A percentile compares a stretch with the other conserved stretches of the same genome.
Conservation (phyloP, 768 basidiomycete species). For the Auricularia sp. region DNA sequence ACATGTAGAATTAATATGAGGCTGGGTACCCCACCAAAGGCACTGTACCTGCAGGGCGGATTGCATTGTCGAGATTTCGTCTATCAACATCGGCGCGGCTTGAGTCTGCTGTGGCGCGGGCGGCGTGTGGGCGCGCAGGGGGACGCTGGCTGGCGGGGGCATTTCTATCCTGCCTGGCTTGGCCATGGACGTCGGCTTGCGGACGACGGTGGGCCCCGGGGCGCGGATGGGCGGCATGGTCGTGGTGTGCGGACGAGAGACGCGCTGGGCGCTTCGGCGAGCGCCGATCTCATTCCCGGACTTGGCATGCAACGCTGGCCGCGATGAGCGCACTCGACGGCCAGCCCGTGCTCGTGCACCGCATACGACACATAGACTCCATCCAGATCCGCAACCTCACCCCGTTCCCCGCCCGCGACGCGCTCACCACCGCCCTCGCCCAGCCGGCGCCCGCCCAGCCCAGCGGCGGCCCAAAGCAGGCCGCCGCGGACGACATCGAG, state of each 20-base stretch:
- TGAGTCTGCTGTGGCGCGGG: constrained; percentile 31
- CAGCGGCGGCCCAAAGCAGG: constrained; percentile 42
- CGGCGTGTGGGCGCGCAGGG: no score
- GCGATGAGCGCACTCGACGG: background rate
- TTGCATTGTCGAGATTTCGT: constrained; percentile 53
- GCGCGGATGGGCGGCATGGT: no score
- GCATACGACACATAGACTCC: constrained; percentile 61
- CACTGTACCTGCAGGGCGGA: constrained; percentile 46
- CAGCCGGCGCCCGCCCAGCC: constrained; percentile 31
- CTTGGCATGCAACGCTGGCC: background rate
- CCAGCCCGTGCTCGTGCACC: constrained; percentile 33
- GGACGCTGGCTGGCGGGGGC: constrained; percentile 34
- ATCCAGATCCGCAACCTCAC: constrained; percentile 74
- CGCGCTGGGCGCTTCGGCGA: background rate
- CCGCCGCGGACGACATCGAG: constrained; percentile 61
- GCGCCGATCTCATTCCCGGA: constrained; percentile 3
- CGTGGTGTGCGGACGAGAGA: constrained; percentile 10
- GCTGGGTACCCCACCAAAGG: background rate
- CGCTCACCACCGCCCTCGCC: constrained; percentile 61
- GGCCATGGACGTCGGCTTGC: background rate
- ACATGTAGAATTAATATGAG: constrained; percentile 4
- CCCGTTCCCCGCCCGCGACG: constrained; percentile 74
- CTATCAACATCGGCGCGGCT: constrained; percentile 38
- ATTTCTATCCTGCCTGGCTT: constrained; percentile 28
- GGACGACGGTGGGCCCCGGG: no score